Evolutionary conservation across 148 eudicot species (phyloP).

Genomic region (Polygonum aviculare): DNA sequence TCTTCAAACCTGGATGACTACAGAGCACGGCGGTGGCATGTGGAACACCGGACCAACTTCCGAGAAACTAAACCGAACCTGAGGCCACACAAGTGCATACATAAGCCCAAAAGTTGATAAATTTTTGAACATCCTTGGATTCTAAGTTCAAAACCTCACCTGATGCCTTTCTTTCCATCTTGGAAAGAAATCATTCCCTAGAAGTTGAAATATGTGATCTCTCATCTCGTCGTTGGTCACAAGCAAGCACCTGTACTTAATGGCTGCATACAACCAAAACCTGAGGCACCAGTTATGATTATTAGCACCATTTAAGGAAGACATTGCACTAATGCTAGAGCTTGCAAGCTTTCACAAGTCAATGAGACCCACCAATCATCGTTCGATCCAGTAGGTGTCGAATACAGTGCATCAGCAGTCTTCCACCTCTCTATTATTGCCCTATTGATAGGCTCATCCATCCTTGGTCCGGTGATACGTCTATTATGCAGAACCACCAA

Average conservation of each 20-base stretch:
- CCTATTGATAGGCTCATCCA: conserved; percentile 45
- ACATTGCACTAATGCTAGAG: not conserved
- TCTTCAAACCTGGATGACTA: conserved; percentile 73
- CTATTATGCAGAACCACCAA: conserved; percentile 70
- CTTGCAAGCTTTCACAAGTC: not conserved
- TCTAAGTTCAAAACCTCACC: conserved; percentile 25
- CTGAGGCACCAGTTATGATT: conserved; percentile 30
- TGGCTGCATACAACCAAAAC: conserved; percentile 97
- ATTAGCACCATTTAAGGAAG: not conserved
- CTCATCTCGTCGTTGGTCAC: conserved; percentile 96
- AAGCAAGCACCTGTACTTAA: conserved; percentile 62
- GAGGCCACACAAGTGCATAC: conserved; percentile 4
- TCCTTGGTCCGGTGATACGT: conserved; percentile 47
- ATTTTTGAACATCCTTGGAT: not conserved
- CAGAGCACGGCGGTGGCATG: conserved; percentile 93
- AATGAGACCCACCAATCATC: conserved; percentile 73
- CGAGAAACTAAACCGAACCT: conserved; percentile 78
- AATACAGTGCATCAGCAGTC: conserved; percentile 70
- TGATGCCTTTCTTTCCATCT: conserved; percentile 98
- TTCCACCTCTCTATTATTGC: conserved; percentile 66
- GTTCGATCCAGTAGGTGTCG: conserved; percentile 89
- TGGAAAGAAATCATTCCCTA: conserved; percentile 87
- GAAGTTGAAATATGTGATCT: conserved; percentile 74
- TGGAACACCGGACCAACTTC: conserved; percentile 63
- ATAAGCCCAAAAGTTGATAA: not conserved